Evolutionary conservation across 441 rosid species (phyloP).

Genomic region (Syzygium malaccense): DNA sequence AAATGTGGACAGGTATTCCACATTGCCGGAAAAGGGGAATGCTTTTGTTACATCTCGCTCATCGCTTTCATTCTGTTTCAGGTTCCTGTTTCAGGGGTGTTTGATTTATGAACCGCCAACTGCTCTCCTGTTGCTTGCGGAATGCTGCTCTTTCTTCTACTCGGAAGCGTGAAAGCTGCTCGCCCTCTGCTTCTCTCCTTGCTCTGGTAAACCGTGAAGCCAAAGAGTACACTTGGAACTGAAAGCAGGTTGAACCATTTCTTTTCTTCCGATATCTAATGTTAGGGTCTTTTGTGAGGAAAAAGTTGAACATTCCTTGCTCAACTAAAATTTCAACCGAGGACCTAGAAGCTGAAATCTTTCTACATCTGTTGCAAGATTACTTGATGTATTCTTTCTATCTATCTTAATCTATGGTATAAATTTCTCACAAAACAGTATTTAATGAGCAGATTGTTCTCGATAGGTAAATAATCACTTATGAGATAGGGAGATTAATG

Average conservation of each 20-base stretch:
- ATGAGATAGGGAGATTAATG: too few relatives aligned
- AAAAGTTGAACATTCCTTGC: slow-evolving; percentile 35
- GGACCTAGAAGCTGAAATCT: slow-evolving; percentile 22
- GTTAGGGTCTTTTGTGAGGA: too few relatives aligned
- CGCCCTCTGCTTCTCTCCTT: neutral
- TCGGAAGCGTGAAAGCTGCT: slow-evolving; percentile 1
- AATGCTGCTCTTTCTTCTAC: neutral
- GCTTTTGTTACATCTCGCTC: neutral
- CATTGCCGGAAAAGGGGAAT: neutral
- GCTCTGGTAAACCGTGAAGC: neutral
- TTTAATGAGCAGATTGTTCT: too few relatives aligned
- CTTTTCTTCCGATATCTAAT: too few relatives aligned
- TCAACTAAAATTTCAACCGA: slow-evolving; percentile 69
- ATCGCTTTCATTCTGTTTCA: neutral
- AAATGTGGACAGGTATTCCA: neutral
- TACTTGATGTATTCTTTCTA: slow-evolving; percentile 33
- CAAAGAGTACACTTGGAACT: too few relatives aligned
- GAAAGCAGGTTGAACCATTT: too few relatives aligned
- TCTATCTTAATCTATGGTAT: too few relatives aligned
- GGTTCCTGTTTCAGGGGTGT: slow-evolving; percentile 6
- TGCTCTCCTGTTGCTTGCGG: neutral
- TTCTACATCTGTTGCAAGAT: too few relatives aligned
- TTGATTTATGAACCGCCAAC: slow-evolving; percentile 11
- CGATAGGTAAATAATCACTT: too few relatives aligned
- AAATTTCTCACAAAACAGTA: too few relatives aligned